Conservation (phyloP, 352 stramenopile genomes). For the Plasmopara viticola region DNA sequence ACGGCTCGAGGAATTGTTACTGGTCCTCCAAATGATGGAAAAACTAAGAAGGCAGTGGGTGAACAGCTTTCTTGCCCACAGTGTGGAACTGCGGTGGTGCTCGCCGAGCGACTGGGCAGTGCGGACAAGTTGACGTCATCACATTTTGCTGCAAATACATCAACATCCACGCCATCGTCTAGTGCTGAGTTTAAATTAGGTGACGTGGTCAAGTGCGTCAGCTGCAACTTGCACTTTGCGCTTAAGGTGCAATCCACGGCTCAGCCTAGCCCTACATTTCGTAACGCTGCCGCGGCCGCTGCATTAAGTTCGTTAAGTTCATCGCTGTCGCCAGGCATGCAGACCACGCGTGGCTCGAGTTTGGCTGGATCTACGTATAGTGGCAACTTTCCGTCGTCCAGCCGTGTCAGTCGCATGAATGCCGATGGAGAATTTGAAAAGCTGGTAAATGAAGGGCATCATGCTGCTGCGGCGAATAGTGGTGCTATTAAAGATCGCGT, state of each 20-base stretch:
- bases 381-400: slow-evolving; percentile 17
- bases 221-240: slow-evolving; percentile 65
- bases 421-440: slow-evolving; percentile 72
- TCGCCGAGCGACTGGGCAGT: slow-evolving; percentile 29
- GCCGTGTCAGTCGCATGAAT: slow-evolving; percentile 39
- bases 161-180: slow-evolving; percentile 13
- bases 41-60: slow-evolving; percentile 16
- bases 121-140: slow-evolving; percentile 25
- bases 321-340: slow-evolving; percentile 40
- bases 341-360: slow-evolving; percentile 37
- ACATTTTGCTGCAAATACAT: slow-evolving; percentile 8
- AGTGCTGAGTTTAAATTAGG: slow-evolving; percentile 57
- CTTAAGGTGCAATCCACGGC: slow-evolving; percentile 40
- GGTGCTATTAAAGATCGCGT: slow-evolving; percentile 35
- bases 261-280: slow-evolving; percentile 34
- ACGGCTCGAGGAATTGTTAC: slow-evolving; percentile 10
- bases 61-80: slow-evolving; percentile 60
- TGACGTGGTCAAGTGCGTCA: slow-evolving; percentile 70
- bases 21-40: slow-evolving; percentile 9
- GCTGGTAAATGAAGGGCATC: slow-evolving; percentile 50
- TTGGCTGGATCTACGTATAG: slow-evolving; percentile 24
- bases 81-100: slow-evolving; percentile 48
- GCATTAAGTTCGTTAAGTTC: slow-evolving; percentile 64
- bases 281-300: slow-evolving; percentile 54
- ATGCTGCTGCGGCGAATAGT: slow-evolving; percentile 10